These are phyloP conservation scores for Colletotrichum camelliae DNA, from an alignment of 2,329 filamentous ascomycete species.

Conservation along the genomic window DNA sequence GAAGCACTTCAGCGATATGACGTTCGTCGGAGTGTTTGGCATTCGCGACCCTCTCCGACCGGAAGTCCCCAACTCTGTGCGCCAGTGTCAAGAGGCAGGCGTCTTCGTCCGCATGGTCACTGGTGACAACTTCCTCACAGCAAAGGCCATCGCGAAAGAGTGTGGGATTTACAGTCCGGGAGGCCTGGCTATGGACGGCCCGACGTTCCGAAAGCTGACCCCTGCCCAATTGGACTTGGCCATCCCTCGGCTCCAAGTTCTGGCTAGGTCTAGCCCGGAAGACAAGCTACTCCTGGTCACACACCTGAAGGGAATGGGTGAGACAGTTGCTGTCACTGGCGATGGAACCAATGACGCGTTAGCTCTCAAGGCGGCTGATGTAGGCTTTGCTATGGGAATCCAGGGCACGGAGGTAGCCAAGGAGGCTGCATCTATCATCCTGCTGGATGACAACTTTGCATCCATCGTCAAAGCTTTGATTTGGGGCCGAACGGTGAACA, in stretches of 20 bases:
- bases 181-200: conserved; percentile 72
- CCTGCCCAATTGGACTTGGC: conserved; percentile 63
- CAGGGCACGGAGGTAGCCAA: conserved; percentile 68
- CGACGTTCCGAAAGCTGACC: conserved; percentile 66
- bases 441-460: conserved; percentile 66
- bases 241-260: conserved; percentile 65
- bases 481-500: conserved; percentile 68
- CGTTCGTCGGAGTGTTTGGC: conserved; percentile 57
- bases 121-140: conserved; percentile 65
- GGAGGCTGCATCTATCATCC: conserved; percentile 66
- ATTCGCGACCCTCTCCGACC: conserved; percentile 52
- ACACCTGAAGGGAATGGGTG: conserved; percentile 65
- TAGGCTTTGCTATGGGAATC: conserved; percentile 68
- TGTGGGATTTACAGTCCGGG: conserved; percentile 70
- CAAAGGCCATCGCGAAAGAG: conserved; percentile 74
- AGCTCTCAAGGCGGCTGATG: conserved; percentile 64
- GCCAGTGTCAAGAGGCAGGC: conserved; percentile 47
- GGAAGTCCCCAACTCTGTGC: conserved; percentile 46
- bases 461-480: conserved; percentile 66
- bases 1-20: conserved; percentile 41
- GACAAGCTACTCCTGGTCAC: conserved; percentile 69
- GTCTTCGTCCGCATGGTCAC: conserved; percentile 55
- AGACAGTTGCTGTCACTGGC: conserved; percentile 64
- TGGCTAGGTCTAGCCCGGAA: conserved; percentile 70
- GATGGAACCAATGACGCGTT: conserved; percentile 69